phyloP scores from a whole-genome alignment of 2,329 filamentous ascomycete genomes.

The Aspergillus thermomutatus region DNA sequence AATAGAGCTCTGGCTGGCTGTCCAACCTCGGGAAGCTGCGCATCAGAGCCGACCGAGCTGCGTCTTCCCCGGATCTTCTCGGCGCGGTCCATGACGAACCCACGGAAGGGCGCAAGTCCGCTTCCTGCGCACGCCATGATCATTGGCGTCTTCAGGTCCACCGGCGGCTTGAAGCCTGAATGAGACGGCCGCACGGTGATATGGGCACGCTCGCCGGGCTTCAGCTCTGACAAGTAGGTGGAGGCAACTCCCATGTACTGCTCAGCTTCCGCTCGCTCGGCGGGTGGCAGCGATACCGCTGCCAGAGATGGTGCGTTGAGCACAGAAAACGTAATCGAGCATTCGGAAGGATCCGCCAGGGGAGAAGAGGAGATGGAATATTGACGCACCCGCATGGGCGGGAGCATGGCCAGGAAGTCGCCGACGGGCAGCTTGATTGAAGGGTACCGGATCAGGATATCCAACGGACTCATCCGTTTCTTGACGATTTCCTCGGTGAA shows the following conservation, averaged over 20 bases:
- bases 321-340: conserved; percentile 67
- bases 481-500: conserved; percentile 50
- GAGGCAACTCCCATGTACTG: conserved; percentile 59
- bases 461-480: conserved; percentile 57
- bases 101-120: conserved; percentile 61
- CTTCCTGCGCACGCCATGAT: conserved; percentile 44
- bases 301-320: conserved; percentile 53
- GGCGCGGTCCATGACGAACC: conserved; percentile 61
- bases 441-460: conserved; percentile 65
- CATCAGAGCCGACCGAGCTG: conserved; percentile 11
- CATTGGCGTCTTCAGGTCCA: conserved; percentile 33
- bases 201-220: conserved; percentile 29
- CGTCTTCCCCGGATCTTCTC: conserved; percentile 28
- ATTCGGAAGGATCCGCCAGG: conserved; percentile 53
- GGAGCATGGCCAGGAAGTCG: conserved; percentile 67
- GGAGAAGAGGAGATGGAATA: conserved; percentile 78
- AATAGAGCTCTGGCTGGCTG: conserved; percentile 32
- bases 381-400: conserved; percentile 73
- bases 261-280: conserved; percentile 42
- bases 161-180: conserved; percentile 35
- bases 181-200: conserved; percentile 35
- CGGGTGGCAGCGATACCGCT: conserved; percentile 28
- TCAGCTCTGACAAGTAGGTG: conserved; percentile 54
- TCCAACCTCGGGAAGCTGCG: conserved; percentile 7
- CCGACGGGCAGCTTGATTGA: conserved; percentile 60